These are phyloP conservation scores for Cutaneotrichosporon cavernicola DNA, from an alignment of 1,284 basidiomycete species.

Conservation along the genomic window DNA sequence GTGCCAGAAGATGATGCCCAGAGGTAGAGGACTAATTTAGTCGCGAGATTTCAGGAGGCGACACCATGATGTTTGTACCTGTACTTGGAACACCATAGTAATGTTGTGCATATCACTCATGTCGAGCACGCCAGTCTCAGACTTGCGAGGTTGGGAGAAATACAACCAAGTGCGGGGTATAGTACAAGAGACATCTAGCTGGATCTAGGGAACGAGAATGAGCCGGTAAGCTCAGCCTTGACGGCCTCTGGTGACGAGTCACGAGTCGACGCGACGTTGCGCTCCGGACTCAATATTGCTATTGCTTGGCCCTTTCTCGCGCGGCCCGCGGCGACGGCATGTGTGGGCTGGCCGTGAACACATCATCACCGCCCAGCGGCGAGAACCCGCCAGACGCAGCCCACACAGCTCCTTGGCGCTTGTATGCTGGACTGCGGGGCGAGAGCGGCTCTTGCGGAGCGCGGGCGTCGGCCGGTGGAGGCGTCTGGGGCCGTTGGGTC, in stretches of 20 bases:
- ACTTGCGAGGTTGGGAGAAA: no score
- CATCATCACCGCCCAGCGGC: background rate
- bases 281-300: no score
- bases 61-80: background rate
- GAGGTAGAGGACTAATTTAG: background rate
- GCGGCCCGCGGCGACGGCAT: background rate
- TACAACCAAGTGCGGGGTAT: no score
- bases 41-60: background rate
- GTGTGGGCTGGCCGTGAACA: background rate
- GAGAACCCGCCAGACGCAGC: background rate
- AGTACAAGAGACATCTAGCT: no score
- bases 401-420: slow-evolving; percentile 10
- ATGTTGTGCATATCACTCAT: background rate
- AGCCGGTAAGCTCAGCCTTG: background rate
- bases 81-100: background rate
- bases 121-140: background rate
- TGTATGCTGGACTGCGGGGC: slow-evolving; percentile 4
- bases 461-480: background rate
- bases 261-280: no score
- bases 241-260: background rate
- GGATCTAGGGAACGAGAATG: no score
- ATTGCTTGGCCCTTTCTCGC: background rate
- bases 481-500: no score
- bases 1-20: background rate
- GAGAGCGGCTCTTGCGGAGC: background rate